Evolutionary conservation across 306 rosid species (phyloP), one percentile per base, ranked within the genome.

Genomic region (Cotoneaster glaucophyllus): DNA sequence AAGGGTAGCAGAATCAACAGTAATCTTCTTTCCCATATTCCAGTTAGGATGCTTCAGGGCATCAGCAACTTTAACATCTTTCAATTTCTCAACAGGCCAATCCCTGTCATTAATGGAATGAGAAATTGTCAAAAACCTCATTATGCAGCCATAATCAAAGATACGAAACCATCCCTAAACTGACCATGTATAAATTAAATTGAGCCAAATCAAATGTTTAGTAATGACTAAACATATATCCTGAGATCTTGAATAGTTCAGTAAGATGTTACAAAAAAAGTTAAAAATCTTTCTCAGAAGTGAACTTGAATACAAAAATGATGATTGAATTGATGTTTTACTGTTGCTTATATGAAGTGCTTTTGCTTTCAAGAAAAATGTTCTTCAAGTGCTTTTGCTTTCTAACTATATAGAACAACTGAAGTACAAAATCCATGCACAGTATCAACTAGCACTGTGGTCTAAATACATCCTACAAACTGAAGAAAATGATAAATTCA

Each of bases 1-100:
- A 65, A 95, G 98, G 25, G 99, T 95, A 79, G 99, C 99, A 45
- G 99, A 95, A 84, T 95, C 99, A 69, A 95, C 98, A n/a, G 99
- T 95, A 53, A 95, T 95, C 86, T 95, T 95, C 77, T 95, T 95
- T 57, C 99, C 99, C 99, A 95, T 95, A 82, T 70, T 92, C 99
- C 99, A 95, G 92, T 95, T 95, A 9, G 99, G 99, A 86, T 95
- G 99, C 75, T 95, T 95, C 83, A 95, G 85, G 48, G 99, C 97
- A 84, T 95, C 99, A 63, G 98, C 97, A 73, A 95, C 99, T 81
- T 89, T 95, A 76, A 92, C 99, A 24, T 92, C 99, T 87, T 92
- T 92, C 73, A 95, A 84, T 70, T 95, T 95, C 5, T 95, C 97
- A 81, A 92, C 99, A 3, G 99, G 97, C 93, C 64, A 92, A 85